Evolutionary conservation across 1,284 basidiomycete genomes (phyloP).

Genomic region (Ganoderma sp.): DNA sequence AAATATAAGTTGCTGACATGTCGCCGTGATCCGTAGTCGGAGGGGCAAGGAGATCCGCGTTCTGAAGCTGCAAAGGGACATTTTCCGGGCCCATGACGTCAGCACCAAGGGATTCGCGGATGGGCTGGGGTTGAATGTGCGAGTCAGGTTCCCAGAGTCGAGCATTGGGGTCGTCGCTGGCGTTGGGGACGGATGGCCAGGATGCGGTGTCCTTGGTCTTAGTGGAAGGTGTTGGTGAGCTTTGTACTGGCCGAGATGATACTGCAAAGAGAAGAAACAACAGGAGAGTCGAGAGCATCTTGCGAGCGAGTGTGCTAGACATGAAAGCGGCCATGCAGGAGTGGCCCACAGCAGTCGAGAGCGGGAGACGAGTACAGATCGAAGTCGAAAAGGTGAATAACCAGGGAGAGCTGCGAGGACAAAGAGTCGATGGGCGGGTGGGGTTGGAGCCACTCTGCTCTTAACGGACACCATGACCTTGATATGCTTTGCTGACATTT

Average conservation of each 20-base stretch:
- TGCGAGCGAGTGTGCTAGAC: conserved; percentile 11
- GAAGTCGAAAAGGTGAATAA: neutral
- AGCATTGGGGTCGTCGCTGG: conserved; percentile 58
- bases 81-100: conserved; percentile 64
- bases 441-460: neutral
- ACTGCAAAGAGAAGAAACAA: conserved; percentile 13
- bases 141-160: conserved; percentile 45
- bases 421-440: neutral
- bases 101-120: conserved; percentile 55
- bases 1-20: conserved; percentile 51
- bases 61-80: conserved; percentile 56
- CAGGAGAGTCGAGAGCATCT: conserved; percentile 16
- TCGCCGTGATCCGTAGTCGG: conserved; percentile 70
- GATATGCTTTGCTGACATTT: neutral
- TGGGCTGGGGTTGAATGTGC: conserved; percentile 41
- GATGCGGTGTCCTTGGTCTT: conserved; percentile 13
- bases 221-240: conserved; percentile 13
- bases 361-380: too few relatives aligned
- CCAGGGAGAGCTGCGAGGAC: neutral
- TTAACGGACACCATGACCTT: neutral
- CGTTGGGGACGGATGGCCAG: conserved; percentile 50
- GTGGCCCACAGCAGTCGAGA: neutral
- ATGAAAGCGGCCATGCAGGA: conserved; percentile 14
- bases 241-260: neutral
- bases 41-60: conserved; percentile 67